Evolutionary conservation across 768 basidiomycete species (phyloP).

Genomic region (Macrocybe gigantea): DNA sequence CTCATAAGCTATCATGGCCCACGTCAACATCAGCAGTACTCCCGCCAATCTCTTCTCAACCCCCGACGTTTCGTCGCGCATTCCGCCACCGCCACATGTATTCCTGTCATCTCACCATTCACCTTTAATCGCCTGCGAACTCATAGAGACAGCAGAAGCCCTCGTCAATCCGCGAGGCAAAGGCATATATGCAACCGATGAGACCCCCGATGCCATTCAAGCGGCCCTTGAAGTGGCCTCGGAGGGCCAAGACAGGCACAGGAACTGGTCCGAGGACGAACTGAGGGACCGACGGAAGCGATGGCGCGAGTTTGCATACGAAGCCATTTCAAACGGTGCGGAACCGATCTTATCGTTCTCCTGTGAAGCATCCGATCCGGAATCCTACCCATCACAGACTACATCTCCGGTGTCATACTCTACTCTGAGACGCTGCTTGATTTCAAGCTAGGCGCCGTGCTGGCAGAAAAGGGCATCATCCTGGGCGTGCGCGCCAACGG

Average conservation of each 20-base stretch:
- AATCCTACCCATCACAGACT: slow-evolving; percentile 21
- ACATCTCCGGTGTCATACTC: slow-evolving; percentile 49
- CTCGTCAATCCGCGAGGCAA: slow-evolving; percentile 43
- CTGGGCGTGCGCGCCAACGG: slow-evolving; percentile 46
- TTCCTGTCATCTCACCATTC: slow-evolving; percentile 36
- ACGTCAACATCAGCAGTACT: slow-evolving; percentile 14
- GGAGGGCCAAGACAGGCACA: slow-evolving; percentile 17
- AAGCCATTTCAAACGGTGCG: slow-evolving; percentile 33
- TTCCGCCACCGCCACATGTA: slow-evolving; percentile 15
- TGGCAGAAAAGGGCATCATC: slow-evolving; percentile 39
- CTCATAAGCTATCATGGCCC: slow-evolving; percentile 7
- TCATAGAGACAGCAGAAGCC: slow-evolving; percentile 37
- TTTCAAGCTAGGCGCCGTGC: slow-evolving; percentile 40
- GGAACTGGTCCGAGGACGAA: slow-evolving; percentile 26
- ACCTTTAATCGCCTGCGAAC: slow-evolving; percentile 30
- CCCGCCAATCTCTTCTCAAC: slow-evolving; percentile 27
- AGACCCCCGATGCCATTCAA: slow-evolving; percentile 38
- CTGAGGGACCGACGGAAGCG: slow-evolving; percentile 31
- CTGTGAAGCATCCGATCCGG: neutral
- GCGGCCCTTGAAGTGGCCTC: slow-evolving; percentile 30
- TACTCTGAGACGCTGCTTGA: slow-evolving; percentile 42
- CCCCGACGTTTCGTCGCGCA: slow-evolving; percentile 12
- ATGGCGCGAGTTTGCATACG: slow-evolving; percentile 41
- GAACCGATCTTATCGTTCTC: neutral
- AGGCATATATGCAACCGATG: slow-evolving; percentile 51